A percentile compares a stretch with the other conserved stretches of the same genome.
Conservation (phyloP, 768 basidiomycete genomes). For the Mrakia hoshinonis region DNA sequence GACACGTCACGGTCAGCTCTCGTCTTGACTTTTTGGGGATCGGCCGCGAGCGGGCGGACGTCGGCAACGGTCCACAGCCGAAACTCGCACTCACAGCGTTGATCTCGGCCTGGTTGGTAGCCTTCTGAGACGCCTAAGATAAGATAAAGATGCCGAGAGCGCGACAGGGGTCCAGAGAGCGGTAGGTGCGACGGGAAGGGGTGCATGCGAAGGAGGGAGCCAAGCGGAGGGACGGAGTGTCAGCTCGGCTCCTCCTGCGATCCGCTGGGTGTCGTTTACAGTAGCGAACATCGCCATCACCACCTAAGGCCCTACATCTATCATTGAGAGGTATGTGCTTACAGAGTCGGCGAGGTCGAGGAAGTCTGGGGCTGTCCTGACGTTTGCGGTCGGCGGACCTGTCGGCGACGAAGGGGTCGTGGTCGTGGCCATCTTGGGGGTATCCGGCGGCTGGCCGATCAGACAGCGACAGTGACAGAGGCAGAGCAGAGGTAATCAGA, state of each 20-base stretch:
- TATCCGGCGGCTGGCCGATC: no score
- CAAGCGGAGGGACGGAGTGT: slow-evolving; percentile 30
- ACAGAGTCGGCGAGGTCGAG: slow-evolving; percentile 90
- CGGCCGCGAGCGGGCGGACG: background rate
- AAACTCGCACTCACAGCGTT: slow-evolving; percentile 56
- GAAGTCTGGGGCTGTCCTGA: slow-evolving; percentile 71
- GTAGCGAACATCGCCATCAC: background rate
- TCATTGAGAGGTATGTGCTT: slow-evolving; percentile 41
- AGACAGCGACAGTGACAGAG: no score
- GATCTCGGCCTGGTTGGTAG: slow-evolving; percentile 77
- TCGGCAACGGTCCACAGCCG: background rate
- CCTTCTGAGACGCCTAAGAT: slow-evolving; percentile 64
- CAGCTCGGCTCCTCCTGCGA: slow-evolving; percentile 28
- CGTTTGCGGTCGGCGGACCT: slow-evolving; percentile 11
- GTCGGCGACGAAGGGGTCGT: slow-evolving; percentile 29
- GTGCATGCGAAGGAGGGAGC: slow-evolving; percentile 12
- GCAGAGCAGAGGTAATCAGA: background rate
- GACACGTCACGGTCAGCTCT: background rate
- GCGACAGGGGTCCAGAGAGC: no score
- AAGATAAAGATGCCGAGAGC: background rate
- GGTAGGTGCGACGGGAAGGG: background rate
- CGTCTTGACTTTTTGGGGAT: slow-evolving; percentile 2
- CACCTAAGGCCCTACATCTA: background rate
- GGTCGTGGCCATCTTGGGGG: slow-evolving; percentile 21
- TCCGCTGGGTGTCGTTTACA: background rate